Base-by-base conservation (phyloP, 2,329 filamentous ascomycete species). In the Fusarium protoensiforme region DNA sequence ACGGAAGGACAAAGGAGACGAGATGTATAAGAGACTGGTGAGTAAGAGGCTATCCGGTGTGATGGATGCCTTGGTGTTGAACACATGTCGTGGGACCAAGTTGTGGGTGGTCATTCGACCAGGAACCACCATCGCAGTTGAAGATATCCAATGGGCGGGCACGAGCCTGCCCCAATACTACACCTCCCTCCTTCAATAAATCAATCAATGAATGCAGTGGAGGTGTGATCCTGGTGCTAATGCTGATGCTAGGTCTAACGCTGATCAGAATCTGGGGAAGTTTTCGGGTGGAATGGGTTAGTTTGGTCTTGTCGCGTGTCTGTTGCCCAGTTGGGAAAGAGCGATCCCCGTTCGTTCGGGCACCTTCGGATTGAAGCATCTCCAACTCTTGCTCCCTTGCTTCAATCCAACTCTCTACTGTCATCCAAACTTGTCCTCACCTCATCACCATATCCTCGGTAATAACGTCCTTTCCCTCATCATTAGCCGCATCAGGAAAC, bases 251-350 rank as follows among this genome's bases (percentile, higher is more conserved):
- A 24, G 24, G 24, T 24, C 24, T 5, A 53, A 53, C 48, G 48
- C 51, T 68, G 35, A 48, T 31, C 27, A 31, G 64, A 73, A 69
- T 73, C 71, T 6, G 71, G 71, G 71, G 71, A 74, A 73, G 38
- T 68, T 24, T 64, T 60, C 68, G 64, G 58, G 68, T 63, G 61
- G 58, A 58, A 68, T 53, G 41, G 51, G 62, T 35, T 36, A 48
- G 67, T 35, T 39, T 54, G 10, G 59, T 69, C 36, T 22, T 38
- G 54, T 38, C 33, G 31, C 51, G 31, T 56, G 53, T 41, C 22
- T 4, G 35, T 36, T 39, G 7, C 56, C 36, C 7, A 41, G 33
- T 36, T 59, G 22, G 69, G 69, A 59, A 72, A 69, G 27, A 61
- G 54, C 46, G 18, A 58, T 62, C 61, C 62, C 46, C 33, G 41